phyloP scores from a whole-genome alignment of 768 basidiomycete species.

The Mycena chlorophos region DNA sequence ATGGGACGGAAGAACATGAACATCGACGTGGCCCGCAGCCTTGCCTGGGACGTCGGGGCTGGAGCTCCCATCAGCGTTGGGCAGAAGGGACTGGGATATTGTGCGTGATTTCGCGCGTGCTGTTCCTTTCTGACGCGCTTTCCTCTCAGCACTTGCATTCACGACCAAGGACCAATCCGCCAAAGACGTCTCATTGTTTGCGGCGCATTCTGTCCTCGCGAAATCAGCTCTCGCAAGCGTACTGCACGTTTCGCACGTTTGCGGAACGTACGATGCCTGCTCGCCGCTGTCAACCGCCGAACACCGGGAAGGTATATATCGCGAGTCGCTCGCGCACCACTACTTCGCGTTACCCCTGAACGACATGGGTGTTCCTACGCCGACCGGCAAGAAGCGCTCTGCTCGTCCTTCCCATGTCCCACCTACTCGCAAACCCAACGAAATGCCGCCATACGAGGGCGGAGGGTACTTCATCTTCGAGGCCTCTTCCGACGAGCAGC shows the following conservation, averaged over 20 bases:
- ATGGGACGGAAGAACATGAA: slow-evolving; percentile 25
- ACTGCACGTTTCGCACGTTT: slow-evolving; percentile 14
- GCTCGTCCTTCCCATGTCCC: background rate
- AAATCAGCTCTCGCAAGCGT: slow-evolving; percentile 1
- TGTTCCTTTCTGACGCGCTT: background rate
- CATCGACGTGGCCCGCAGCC: slow-evolving; percentile 19
- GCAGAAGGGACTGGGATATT: slow-evolving; percentile 16
- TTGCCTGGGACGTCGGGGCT: slow-evolving; percentile 18
- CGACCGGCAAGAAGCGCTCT: background rate
- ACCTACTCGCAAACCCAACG: background rate
- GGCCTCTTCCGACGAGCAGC: slow-evolving; percentile 15
- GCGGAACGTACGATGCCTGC: slow-evolving; percentile 22
- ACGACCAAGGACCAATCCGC: slow-evolving; percentile 16
- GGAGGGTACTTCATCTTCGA: slow-evolving; percentile 26
- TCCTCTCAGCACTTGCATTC: slow-evolving; percentile 10
- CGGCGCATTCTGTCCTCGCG: slow-evolving; percentile 21
- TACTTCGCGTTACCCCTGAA: slow-evolving; percentile 20
- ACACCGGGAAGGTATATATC: background rate
- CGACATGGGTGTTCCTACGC: slow-evolving; percentile 1
- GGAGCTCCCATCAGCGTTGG: slow-evolving; percentile 6
- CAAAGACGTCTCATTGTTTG: slow-evolving; percentile 12
- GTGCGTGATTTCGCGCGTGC: background rate
- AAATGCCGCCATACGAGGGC: slow-evolving; percentile 12
- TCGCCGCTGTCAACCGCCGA: background rate
- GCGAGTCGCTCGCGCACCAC: slow-evolving; percentile 19